These are phyloP conservation scores for Pleomassaria siparia DNA, from an alignment of 2,329 filamentous ascomycete genomes.

Conservation along the genomic window DNA sequence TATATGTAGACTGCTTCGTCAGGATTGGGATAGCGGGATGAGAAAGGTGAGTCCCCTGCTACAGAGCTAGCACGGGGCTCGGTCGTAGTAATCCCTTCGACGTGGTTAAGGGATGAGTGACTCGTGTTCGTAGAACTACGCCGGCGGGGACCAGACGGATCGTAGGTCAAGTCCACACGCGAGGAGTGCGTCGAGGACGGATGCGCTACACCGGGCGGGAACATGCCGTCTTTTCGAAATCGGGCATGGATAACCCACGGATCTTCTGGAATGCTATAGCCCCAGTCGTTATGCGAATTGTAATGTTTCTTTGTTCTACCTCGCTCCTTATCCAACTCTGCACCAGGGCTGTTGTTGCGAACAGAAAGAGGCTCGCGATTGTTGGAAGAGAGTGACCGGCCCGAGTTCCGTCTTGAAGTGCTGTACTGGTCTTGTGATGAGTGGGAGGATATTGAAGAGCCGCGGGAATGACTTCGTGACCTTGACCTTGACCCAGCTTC, in stretches of 20 bases:
- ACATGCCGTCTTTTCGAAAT: constrained; percentile 80
- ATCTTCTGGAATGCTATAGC: constrained; percentile 87
- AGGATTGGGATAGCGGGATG: constrained; percentile 38
- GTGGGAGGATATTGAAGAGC: constrained; percentile 36
- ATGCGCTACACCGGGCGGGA: constrained; percentile 52
- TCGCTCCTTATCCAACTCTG: constrained; percentile 19
- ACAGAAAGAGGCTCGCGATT: constrained; percentile 33
- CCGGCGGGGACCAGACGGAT: constrained; percentile 24
- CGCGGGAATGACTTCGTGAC: constrained; percentile 34
- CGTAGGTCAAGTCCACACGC: constrained; percentile 48
- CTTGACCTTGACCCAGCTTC: constrained; percentile 29
- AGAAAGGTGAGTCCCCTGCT: constrained; percentile 18
- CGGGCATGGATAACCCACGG: constrained; percentile 93
- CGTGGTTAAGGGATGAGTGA: constrained; percentile 28
- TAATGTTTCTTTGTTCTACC: constrained; percentile 46
- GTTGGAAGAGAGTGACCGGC: constrained; percentile 11
- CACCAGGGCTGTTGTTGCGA: constrained; percentile 26
- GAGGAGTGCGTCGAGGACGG: constrained; percentile 54
- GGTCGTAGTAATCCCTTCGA: constrained; percentile 25
- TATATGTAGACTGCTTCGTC: constrained; percentile 84
- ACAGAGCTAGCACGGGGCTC: constrained; percentile 15
- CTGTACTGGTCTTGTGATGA: constrained; percentile 28
- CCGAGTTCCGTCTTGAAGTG: constrained; percentile 9
- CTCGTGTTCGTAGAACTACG: constrained; percentile 38
- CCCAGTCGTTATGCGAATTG: constrained; percentile 54